Evolutionary conservation across 2,329 filamentous ascomycete genomes (phyloP), one percentile per base, ranked within the genome.

Genomic region (Fusarium palustre): DNA sequence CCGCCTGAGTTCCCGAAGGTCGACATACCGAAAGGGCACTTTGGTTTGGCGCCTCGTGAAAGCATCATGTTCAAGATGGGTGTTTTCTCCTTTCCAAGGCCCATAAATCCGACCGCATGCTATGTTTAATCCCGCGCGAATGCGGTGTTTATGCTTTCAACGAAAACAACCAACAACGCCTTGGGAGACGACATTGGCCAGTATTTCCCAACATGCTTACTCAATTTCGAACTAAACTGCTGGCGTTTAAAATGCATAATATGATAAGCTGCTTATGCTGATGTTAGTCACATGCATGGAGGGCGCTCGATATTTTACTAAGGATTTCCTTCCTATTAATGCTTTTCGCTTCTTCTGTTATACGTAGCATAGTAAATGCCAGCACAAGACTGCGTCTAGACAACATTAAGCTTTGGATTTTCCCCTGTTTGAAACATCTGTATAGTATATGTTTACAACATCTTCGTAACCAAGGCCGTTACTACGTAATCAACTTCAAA

Each of bases 101-200:
- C 65, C 57, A 69, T 68, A 61, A 47, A 64, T 73, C 63, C 48
- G 52, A 54, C 24, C 22, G 28, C 45, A 45, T 42, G n/a, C 31
- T 56, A 33, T 54, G 56, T 41, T 43, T 56, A 68, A 59, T 57
- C 48, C 61, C 49, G 70, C 61, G 59, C 65, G 62, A 71, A 70
- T 66, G 61, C 46, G 46, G 47, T 38, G 42, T 57, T 16, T 43
- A 52, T 9, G 22, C 30, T 52, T 59, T 48, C 36, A 47, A 49
- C 48, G 53, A 39, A 34, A 56, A 34, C 20, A 55, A 55, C 47
- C 22, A 56, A 30, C 25, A 43, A 34, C 25, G 36, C 16, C 49
- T 25, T 47, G 31, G 36, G 31, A 20, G 39, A 57, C 28, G 38
- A 38, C 48, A 38, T 55, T 63, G 28, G 46, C 34, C 71, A 48